These are phyloP conservation scores for Parietaria judaica DNA, from an alignment of 306 rosid genomes.

Conservation along the genomic window DNA sequence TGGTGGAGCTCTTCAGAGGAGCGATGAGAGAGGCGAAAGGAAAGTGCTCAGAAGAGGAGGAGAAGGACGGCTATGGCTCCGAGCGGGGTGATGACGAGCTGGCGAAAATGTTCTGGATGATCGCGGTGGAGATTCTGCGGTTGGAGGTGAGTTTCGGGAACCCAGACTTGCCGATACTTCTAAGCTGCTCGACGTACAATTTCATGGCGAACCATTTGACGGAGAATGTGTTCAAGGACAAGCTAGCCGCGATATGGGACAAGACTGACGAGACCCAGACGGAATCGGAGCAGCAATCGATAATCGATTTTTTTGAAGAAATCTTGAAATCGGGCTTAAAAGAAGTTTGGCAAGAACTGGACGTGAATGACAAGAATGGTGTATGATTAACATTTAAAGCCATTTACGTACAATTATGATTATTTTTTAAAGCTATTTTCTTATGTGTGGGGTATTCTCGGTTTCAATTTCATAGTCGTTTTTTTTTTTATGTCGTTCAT, in stretches of 20 bases:
- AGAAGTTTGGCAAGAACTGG: neutral
- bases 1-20: neutral
- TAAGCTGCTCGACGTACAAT: neutral
- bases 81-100: neutral
- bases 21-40: neutral
- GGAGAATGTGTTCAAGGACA: neutral
- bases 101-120: neutral
- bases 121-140: neutral
- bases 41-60: neutral
- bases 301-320: neutral
- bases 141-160: neutral
- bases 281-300: too few species aligned
- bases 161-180: slow-evolving; percentile 4
- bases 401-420: too few species aligned
- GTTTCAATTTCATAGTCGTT: too few species aligned
- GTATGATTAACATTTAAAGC: neutral
- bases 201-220: neutral
- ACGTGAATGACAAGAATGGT: neutral
- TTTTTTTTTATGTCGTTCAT: too few species aligned
- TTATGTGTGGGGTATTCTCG: too few species aligned
- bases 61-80: neutral
- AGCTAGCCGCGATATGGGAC: neutral
- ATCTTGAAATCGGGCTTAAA: neutral
- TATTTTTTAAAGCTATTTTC: too few species aligned
- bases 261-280: neutral